Evolutionary conservation across 768 basidiomycete genomes (phyloP).

Genomic region (Boletus rufocinnamomeus): DNA sequence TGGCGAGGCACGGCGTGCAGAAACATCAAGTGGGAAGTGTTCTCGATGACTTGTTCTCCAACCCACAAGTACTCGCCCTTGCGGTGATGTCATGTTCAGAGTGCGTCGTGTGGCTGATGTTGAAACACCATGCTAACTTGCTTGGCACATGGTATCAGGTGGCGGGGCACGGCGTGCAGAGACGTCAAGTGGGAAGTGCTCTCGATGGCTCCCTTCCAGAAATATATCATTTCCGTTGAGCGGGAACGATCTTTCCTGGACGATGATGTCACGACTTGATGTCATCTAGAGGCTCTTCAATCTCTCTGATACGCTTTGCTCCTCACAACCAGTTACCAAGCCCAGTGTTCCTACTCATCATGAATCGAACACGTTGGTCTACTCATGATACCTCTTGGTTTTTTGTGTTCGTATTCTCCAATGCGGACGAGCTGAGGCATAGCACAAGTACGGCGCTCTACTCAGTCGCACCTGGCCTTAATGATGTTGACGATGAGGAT

Average conservation of each 20-base stretch:
- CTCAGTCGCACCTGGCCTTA: background rate
- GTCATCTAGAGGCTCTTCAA: background rate
- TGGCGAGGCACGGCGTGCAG: background rate
- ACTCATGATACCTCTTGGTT: background rate
- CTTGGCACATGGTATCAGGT: background rate
- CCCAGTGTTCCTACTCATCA: background rate
- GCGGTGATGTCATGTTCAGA: background rate
- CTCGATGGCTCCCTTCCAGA: background rate
- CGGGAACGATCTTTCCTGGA: background rate
- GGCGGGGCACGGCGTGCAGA: background rate
- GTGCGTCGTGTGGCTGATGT: background rate
- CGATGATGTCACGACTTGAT: background rate
- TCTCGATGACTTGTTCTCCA: background rate
- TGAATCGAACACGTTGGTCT: background rate
- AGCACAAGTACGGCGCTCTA: background rate
- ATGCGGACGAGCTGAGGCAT: background rate
- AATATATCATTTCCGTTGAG: background rate
- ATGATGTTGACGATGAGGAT: background rate
- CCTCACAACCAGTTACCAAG: background rate
- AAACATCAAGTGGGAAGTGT: background rate
- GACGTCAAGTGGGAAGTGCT: background rate
- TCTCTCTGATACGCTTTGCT: background rate
- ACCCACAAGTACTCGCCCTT: background rate
- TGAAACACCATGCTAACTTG: background rate
- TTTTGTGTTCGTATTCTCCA: background rate